These are phyloP conservation scores for Eragrostis curvula DNA, from an alignment of 176 grass and related monocot species.

Conservation along the genomic window DNA sequence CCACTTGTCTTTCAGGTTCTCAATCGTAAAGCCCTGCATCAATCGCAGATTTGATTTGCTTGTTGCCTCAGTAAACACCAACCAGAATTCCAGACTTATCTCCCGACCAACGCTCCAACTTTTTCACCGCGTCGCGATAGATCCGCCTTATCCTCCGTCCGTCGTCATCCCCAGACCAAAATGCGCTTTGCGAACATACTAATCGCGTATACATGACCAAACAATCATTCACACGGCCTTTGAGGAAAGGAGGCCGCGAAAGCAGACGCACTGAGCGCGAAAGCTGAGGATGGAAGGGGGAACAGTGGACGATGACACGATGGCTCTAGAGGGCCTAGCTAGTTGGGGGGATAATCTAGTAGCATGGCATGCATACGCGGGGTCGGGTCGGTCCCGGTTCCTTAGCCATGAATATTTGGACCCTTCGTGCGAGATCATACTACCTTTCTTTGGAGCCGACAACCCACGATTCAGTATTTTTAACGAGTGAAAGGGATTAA, in stretches of 20 bases:
- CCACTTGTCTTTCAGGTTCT: neutral
- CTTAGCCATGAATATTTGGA: slow-evolving; percentile 37
- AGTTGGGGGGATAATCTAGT: slow-evolving; percentile 19
- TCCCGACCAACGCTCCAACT: neutral
- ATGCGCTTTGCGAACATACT: neutral
- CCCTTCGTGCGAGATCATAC: neutral
- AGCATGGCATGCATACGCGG: neutral
- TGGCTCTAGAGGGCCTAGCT: neutral
- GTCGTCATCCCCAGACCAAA: neutral
- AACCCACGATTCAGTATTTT: slow-evolving; percentile 2
- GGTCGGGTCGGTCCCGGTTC: neutral
- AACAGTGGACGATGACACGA: slow-evolving; percentile 43
- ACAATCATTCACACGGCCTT: slow-evolving; percentile 11
- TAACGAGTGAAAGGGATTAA: neutral
- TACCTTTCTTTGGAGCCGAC: slow-evolving; percentile 19
- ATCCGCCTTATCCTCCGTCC: neutral
- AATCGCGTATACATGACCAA: neutral
- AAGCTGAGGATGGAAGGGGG: neutral
- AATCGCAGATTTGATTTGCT: neutral
- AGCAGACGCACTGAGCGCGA: slow-evolving; percentile 44
- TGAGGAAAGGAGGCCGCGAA: slow-evolving; percentile 9
- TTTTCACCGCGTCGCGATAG: neutral
- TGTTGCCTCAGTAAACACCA: neutral
- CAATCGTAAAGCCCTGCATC: neutral
- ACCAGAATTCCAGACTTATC: neutral